A percentile compares a stretch with the other conserved stretches of the same genome.
Conservation (phyloP, 2,329 filamentous ascomycete species). For the Curvularia verruculosa region DNA sequence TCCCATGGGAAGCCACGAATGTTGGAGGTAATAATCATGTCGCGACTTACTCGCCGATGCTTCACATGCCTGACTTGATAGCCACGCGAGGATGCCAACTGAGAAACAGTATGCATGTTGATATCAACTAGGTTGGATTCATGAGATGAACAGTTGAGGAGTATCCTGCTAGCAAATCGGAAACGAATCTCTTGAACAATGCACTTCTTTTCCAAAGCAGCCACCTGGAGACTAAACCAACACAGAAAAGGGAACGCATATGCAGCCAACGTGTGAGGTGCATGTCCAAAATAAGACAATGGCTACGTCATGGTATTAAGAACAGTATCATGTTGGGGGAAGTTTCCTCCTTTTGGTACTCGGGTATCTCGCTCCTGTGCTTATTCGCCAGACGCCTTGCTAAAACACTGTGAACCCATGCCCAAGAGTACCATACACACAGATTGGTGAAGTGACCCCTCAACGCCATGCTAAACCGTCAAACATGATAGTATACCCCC, state of each 20-base stretch:
- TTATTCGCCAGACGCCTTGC: slow-evolving; percentile 22
- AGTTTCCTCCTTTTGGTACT: slow-evolving; percentile 9
- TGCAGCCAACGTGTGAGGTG: background rate
- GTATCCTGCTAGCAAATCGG: background rate
- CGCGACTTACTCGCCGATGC: background rate
- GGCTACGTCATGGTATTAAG: background rate
- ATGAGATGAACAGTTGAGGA: background rate
- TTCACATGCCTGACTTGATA: background rate
- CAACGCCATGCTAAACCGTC: slow-evolving; percentile 18
- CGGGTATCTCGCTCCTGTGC: slow-evolving; percentile 11
- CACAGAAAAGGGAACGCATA: background rate
- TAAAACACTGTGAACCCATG: slow-evolving; percentile 12
- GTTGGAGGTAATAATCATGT: slow-evolving; percentile 1
- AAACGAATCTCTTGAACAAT: background rate
- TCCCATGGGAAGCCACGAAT: slow-evolving; percentile 16
- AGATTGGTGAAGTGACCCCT: slow-evolving; percentile 11
- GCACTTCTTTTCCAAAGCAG: background rate
- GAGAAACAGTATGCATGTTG: background rate
- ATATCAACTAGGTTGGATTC: background rate
- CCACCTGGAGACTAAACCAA: background rate
- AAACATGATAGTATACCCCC: slow-evolving; percentile 8
- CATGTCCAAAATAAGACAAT: slow-evolving; percentile 1
- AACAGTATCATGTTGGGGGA: background rate
- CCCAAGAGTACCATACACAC: slow-evolving; percentile 5
- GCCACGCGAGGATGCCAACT: background rate